Evolutionary conservation across 2,329 filamentous ascomycete species (phyloP).

Genomic region (Botrytis galanthina): DNA sequence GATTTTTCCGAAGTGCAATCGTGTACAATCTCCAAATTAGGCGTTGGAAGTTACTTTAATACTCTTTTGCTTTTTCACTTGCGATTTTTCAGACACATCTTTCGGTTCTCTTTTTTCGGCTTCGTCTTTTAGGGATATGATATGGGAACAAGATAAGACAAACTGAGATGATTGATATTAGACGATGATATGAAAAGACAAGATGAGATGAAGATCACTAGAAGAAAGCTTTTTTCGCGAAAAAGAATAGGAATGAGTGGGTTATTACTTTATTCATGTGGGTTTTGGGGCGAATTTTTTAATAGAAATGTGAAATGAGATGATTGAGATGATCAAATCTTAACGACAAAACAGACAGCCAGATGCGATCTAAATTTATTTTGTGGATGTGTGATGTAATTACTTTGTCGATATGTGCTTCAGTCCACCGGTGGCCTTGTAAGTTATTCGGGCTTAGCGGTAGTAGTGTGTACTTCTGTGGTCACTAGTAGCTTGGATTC

Average conservation of each 20-base stretch:
- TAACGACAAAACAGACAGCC: neutral
- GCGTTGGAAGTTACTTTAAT: slow-evolving; percentile 17
- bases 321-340: neutral
- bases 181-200: slow-evolving; percentile 15
- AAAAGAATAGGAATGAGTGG: slow-evolving; percentile 3
- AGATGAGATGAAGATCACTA: slow-evolving; percentile 10
- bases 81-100: neutral
- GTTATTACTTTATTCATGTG: neutral
- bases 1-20: neutral
- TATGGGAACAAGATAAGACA: slow-evolving; percentile 5
- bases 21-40: slow-evolving; percentile 13
- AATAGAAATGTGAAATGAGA: slow-evolving; percentile 12
- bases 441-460: neutral
- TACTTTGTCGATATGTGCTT: neutral
- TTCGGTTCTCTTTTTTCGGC: neutral
- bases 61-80: slow-evolving; percentile 12
- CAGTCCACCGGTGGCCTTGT: neutral
- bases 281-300: slow-evolving; percentile 4
- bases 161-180: slow-evolving; percentile 17
- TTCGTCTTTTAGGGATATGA: slow-evolving; percentile 17
- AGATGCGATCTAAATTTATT: neutral
- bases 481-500: neutral
- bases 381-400: neutral
- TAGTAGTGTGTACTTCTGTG: neutral
- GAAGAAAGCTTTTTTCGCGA: neutral